These are phyloP conservation scores for Cladophialophora exuberans DNA, from an alignment of 2,329 filamentous ascomycete genomes.

Conservation along the genomic window DNA sequence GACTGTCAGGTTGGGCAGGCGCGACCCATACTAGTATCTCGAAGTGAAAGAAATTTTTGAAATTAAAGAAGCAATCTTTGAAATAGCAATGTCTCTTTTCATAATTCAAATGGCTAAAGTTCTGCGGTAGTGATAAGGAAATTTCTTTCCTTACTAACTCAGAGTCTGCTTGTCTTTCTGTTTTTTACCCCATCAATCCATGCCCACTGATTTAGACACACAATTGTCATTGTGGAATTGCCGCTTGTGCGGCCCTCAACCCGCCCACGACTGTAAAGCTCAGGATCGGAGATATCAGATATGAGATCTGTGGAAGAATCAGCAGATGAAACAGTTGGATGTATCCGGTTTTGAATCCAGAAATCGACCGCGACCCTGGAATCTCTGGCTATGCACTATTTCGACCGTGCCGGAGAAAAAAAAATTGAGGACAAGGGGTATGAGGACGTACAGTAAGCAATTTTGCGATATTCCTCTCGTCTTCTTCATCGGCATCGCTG, in stretches of 20 bases:
- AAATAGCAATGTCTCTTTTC: no score
- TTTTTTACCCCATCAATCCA: neutral
- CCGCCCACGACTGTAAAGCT: constrained; percentile 28
- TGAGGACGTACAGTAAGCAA: constrained; percentile 41
- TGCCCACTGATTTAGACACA: no score
- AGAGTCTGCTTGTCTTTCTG: neutral
- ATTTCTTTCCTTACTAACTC: no score
- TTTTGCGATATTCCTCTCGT: constrained; percentile 60
- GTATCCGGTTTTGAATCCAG: neutral
- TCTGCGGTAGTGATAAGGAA: no score
- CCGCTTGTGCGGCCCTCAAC: constrained; percentile 21
- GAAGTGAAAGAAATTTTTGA: no score
- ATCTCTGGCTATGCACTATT: no score
- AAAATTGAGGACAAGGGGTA: neutral
- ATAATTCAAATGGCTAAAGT: no score
- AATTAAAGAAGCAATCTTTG: no score
- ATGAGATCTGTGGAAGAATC: constrained; percentile 21
- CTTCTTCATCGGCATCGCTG: constrained; percentile 46
- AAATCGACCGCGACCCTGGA: neutral
- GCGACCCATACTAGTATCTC: no score
- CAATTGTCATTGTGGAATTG: constrained; percentile 13
- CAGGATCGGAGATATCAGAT: constrained; percentile 27
- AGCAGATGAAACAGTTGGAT: neutral
- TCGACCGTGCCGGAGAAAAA: no score
- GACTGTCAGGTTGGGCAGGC: no score